Evolutionary conservation across 306 rosid species (phyloP), one percentile per base, ranked within the genome.

Genomic region (Cercis canadensis): DNA sequence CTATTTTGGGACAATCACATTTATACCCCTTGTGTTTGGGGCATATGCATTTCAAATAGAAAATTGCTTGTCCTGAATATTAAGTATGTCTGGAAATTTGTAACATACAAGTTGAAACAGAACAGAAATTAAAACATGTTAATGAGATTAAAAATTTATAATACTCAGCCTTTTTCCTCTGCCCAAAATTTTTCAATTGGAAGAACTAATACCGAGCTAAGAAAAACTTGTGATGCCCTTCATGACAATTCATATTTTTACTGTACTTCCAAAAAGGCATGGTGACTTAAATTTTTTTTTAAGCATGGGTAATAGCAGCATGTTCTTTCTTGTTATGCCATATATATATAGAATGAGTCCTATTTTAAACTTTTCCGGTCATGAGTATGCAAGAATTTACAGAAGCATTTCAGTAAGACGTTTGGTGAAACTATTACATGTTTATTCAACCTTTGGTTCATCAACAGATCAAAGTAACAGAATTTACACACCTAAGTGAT

Each of bases 401-500:
- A 39, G 52, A 44, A 78, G 56, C 63, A 36, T 44, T 65, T 64
- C 16, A 52, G 19, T 13, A 57, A 15, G 11, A 73, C 63, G n/a
- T 36, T 58, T 58, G 19, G 80, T 56, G 41, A 77, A 78, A 67
- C 34, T 55, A 45, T 33, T 45, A 11, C 24, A 51, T 57, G 53
- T 37, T 54, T 61, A 24, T 41, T 73, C 24, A 62, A 24, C 65
- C 29, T 15, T 56, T 39, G 43, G 44, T 29, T 71, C 32, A 8
- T 43, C 57, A 44, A 75, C 67, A 62, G 11, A 46, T 53, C 62
- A 81, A 33, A 72, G 58, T 63, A 59, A 60, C 55, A 57, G 24
- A 53, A 41, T 11, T 68, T 44, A 64, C 84, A 75, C 87, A 95
- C 99, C 99, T 86, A 91, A 78, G 77, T 87, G 97, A 78, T 91